phyloP scores from a whole-genome alignment of 148 eudicot species.

The Camellia sinensis region DNA sequence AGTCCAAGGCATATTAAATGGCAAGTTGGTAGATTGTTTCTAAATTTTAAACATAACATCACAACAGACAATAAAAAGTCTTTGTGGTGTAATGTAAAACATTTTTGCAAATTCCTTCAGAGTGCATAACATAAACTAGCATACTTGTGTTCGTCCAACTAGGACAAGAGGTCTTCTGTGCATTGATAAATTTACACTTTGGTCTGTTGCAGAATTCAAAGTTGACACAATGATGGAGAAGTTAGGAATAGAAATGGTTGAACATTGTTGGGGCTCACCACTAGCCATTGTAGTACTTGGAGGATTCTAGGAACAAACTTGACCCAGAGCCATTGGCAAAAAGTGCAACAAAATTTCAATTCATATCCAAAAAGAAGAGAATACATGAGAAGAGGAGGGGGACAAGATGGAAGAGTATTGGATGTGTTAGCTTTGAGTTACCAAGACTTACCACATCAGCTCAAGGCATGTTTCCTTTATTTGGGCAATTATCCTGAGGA shows the following conservation, averaged over 20 bases:
- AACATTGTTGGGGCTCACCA: slow-evolving; percentile 44
- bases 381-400: not conserved
- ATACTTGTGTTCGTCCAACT: not conserved
- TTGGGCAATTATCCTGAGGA: slow-evolving; percentile 26
- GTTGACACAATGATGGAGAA: slow-evolving; percentile 18
- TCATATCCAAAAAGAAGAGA: not conserved
- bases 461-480: slow-evolving; percentile 41
- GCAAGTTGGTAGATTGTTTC: too few species aligned
- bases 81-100: too few species aligned
- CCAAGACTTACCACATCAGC: slow-evolving; percentile 21
- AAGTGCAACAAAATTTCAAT: slow-evolving; percentile 8
- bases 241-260: slow-evolving; percentile 37
- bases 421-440: slow-evolving; percentile 24
- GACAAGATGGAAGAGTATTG: not conserved
- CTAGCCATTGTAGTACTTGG: slow-evolving; percentile 44
- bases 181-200: not conserved
- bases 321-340: not conserved
- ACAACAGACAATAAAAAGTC: too few species aligned
- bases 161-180: not conserved
- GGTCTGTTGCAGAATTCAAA: not conserved
- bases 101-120: too few species aligned
- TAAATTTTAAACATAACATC: too few species aligned
- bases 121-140: too few species aligned
- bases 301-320: slow-evolving; percentile 25
- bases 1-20: too few species aligned